Percentiles rank a stretch among this genome's conserved stretches.
phyloP scores from a whole-genome alignment of 2,329 filamentous ascomycete genomes.

The Aspergillus brunneoviolaceus region DNA sequence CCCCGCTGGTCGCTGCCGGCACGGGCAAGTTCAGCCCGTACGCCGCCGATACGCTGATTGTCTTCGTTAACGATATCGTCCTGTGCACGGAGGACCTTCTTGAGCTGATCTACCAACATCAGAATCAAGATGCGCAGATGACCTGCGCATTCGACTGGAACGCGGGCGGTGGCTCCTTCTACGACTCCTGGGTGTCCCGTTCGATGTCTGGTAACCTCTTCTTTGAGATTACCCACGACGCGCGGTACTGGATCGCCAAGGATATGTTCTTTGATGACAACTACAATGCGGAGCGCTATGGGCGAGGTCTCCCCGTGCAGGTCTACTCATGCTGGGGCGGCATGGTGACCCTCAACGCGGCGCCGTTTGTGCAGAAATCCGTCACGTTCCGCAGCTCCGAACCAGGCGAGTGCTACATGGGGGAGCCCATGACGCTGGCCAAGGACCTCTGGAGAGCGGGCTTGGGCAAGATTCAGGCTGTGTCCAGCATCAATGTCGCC shows the following conservation, averaged over 20 bases:
- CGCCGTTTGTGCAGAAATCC: background rate
- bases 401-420: constrained; percentile 2
- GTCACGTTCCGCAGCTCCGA: background rate
- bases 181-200: constrained; percentile 1
- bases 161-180: background rate
- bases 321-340: constrained; percentile 2
- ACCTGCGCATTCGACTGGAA: constrained; percentile 5
- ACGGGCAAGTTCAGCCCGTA: background rate
- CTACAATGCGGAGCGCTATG: background rate
- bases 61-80: constrained; percentile 3
- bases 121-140: background rate
- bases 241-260: background rate
- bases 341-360: background rate
- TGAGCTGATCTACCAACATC: background rate
- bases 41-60: background rate
- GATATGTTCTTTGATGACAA: constrained; percentile 3
- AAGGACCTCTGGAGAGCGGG: background rate
- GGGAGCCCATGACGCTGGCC: background rate
- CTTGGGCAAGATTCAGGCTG: background rate
- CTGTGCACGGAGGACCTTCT: constrained; percentile 2
- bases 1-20: background rate
- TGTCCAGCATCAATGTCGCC: background rate
- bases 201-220: background rate
- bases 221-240: constrained; percentile 2
- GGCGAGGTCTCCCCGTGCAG: background rate